Evolutionary conservation across 2,329 filamentous ascomycete species (phyloP), one percentile per base, ranked within the genome.

Genomic region (Penicillium corylophilum): DNA sequence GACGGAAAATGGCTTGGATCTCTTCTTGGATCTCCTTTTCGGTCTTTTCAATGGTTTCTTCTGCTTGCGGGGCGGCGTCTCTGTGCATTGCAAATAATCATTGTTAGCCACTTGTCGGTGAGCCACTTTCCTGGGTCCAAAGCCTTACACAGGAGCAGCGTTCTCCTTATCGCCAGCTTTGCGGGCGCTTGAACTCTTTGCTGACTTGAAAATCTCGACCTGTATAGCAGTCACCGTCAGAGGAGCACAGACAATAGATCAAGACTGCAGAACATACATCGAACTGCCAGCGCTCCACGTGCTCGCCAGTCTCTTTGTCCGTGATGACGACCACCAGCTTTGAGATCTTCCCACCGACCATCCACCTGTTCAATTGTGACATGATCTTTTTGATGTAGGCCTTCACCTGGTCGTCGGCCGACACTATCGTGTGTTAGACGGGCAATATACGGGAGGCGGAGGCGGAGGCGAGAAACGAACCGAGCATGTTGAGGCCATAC

Each of bases 371-470:
- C 52, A 99, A 84, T 74, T 99, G 94, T 24, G 86, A 87, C 92
- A 96, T 99, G 77, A 99, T 97, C 76, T 95, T 96, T 75, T 96
- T 96, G 79, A 99, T 95, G 76, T 99, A 99, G 28, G 92, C 90
- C 75, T 96, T 95, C 70, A 99, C 94, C 76, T 99, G 93, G 77
- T 97, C 94, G 71, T 99, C 94, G 58, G 91, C 85, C 28, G 93
- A 95, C 46, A 97, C 92, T 86, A 55, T 62, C 41, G 64, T 53
- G 50, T 23, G 44, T 50, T 52, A 49, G 50, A 28, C 15, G 23
- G 16, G 16, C 23, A 28, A 18, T n/a, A 42, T n/a, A 28, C 26
- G n/a, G n/a, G n/a, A n/a, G 38, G 38, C 46, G 28, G 24, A 26
- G 15, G 20, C 10, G 23, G 8, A 46, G 18, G 20, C n/a, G 23